Evolutionary conservation across 176 grass and related monocot species (phyloP).

Genomic region (Zea luxurians): DNA sequence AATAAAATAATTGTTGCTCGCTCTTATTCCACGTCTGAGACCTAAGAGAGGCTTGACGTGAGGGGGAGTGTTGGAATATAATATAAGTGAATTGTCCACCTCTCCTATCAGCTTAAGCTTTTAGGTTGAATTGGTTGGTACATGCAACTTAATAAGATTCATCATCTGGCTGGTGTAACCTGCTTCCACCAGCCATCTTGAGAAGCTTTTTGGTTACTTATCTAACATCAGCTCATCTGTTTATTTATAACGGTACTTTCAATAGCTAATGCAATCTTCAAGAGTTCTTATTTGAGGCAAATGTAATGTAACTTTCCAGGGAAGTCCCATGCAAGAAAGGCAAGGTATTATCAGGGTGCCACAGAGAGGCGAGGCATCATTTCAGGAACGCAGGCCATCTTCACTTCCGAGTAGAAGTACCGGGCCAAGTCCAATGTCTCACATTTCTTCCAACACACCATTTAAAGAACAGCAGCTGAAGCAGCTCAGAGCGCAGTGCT

Average conservation of each 20-base stretch:
- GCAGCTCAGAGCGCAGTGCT: slow-evolving; percentile 98
- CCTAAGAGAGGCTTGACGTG: too few relatives aligned
- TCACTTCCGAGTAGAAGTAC: slow-evolving; percentile 46
- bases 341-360: slow-evolving; percentile 49
- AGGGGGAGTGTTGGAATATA: too few relatives aligned
- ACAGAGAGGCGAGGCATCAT: slow-evolving; percentile 50
- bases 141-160: too few relatives aligned
- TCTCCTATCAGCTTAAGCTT: too few relatives aligned
- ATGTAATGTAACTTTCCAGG: slow-evolving; percentile 49
- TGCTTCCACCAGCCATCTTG: slow-evolving; percentile 22
- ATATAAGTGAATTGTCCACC: too few relatives aligned
- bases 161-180: slow-evolving; percentile 28
- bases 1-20: too few relatives aligned
- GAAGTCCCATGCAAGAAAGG: slow-evolving; percentile 72
- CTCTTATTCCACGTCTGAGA: too few relatives aligned
- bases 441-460: slow-evolving; percentile 53
- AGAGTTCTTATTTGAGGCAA: slow-evolving; percentile 34
- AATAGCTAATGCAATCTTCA: slow-evolving; percentile 17
- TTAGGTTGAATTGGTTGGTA: too few relatives aligned
- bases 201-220: slow-evolving; percentile 29
- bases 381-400: slow-evolving; percentile 54
- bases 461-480: slow-evolving; percentile 98
- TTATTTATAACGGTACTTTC: slow-evolving; percentile 27
- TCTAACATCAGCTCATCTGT: slow-evolving; percentile 17
- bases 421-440: slow-evolving; percentile 53